phyloP scores from a whole-genome alignment of 495 filamentous ascomycete species.

The Penicillium herquei region DNA sequence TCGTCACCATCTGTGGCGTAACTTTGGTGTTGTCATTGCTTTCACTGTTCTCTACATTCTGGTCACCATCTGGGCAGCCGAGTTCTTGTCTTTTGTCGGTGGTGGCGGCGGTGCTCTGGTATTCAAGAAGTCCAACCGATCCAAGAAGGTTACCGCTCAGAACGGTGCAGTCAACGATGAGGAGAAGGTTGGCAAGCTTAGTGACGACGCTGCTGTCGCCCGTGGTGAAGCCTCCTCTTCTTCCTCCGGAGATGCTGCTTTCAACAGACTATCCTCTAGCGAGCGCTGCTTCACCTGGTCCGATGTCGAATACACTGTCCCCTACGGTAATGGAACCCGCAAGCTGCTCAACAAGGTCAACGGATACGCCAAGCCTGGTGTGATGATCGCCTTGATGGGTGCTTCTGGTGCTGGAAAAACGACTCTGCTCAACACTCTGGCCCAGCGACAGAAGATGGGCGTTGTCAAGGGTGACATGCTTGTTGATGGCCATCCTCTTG shows the following conservation, averaged over 20 bases:
- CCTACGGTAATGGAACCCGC: slow-evolving; percentile 65
- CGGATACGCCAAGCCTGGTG: slow-evolving; percentile 77
- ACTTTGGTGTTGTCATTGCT: slow-evolving; percentile 73
- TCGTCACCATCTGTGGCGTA: slow-evolving; percentile 70
- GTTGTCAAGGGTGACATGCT: slow-evolving; percentile 72
- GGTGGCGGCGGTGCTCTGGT: slow-evolving; percentile 59
- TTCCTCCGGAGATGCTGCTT: slow-evolving; percentile 35
- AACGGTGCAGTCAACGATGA: slow-evolving; percentile 42
- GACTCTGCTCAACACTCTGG: slow-evolving; percentile 70
- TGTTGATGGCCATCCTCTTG: slow-evolving; percentile 70
- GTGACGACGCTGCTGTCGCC: slow-evolving; percentile 40
- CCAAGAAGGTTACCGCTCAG: slow-evolving; percentile 51
- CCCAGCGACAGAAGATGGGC: slow-evolving; percentile 73
- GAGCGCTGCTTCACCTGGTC: slow-evolving; percentile 75
- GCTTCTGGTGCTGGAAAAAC: slow-evolving; percentile 84
- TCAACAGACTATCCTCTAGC: slow-evolving; percentile 56
- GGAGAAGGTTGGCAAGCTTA: slow-evolving; percentile 38
- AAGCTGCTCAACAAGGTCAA: slow-evolving; percentile 71
- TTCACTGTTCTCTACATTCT: slow-evolving; percentile 68
- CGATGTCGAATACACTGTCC: slow-evolving; percentile 69
- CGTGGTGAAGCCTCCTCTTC: slow-evolving; percentile 44
- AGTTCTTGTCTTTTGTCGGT: slow-evolving; percentile 51
- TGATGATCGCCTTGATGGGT: slow-evolving; percentile 80
- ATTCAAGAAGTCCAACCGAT: slow-evolving; percentile 65
- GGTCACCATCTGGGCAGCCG: slow-evolving; percentile 61